A percentile compares a stretch with the other conserved stretches of the same genome.
Conservation (phyloP, 331 rosid species). For the Cydonia oblonga region DNA sequence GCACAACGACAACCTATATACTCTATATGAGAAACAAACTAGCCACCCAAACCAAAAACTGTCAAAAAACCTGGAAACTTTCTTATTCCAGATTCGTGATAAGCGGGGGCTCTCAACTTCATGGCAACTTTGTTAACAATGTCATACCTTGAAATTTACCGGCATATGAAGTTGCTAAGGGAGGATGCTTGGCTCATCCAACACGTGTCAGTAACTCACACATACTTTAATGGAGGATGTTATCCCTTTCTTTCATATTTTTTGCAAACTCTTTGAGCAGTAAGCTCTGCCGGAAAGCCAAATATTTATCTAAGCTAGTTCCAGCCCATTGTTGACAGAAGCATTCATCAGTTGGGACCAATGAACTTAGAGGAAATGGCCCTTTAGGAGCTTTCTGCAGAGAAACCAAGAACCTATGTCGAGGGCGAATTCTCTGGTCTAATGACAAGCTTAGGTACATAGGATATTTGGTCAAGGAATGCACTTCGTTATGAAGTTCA, state of each 20-base stretch:
- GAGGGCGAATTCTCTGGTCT: conserved; percentile 98
- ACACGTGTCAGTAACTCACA: conserved; percentile 11
- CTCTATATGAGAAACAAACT: neutral
- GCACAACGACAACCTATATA: neutral
- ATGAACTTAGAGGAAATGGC: conserved; percentile 84
- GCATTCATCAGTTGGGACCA: conserved; percentile 83
- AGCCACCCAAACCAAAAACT: neutral
- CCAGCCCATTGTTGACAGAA: conserved; percentile 94
- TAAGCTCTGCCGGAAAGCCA: conserved; percentile 72
- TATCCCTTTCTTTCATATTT: conserved; percentile 57
- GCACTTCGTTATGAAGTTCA: conserved; percentile 81
- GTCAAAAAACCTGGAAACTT: neutral
- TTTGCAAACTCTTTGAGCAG: conserved; percentile 62
- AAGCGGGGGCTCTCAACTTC: conserved; percentile 16
- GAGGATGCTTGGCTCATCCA: conserved; percentile 10
- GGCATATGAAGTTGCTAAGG: conserved; percentile 3
- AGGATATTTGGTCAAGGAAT: conserved; percentile 88
- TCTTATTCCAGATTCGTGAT: neutral
- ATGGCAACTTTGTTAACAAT: neutral
- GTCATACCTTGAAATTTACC: neutral
- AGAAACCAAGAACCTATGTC: conserved; percentile 80
- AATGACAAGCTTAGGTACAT: conserved; percentile 89
- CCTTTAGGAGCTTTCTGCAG: conserved; percentile 96
- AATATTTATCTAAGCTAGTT: conserved; percentile 77
- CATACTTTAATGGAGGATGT: conserved; percentile 6